Conservation (phyloP, 2,329 filamentous ascomycete species). For the Trichoderma sp. region DNA sequence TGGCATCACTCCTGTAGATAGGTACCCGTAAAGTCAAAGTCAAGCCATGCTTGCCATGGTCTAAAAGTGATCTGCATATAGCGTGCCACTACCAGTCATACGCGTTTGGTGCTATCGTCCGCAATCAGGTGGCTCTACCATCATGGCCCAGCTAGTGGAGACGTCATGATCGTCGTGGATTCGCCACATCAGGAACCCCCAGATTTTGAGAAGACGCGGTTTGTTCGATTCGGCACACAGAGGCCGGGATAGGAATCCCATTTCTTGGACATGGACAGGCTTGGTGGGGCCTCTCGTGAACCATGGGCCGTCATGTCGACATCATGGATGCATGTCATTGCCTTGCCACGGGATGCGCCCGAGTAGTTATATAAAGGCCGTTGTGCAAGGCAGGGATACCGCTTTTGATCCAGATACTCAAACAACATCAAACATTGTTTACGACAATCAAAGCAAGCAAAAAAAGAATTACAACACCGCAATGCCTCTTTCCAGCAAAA, state of each 20-base stretch:
- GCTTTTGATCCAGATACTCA: not conserved
- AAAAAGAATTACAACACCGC: not conserved
- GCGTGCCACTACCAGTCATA: not conserved
- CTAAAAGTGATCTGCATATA: not conserved
- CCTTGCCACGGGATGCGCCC: not conserved
- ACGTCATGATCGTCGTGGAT: constrained; percentile 1
- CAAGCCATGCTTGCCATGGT: not conserved
- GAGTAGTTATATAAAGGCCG: not conserved
- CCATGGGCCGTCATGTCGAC: constrained; percentile 3
- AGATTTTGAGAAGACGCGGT: not conserved
- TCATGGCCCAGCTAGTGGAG: not conserved
- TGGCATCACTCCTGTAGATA: not conserved
- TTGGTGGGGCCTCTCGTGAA: not conserved
- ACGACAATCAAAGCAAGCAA: not conserved
- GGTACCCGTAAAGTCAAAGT: not conserved
- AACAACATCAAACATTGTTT: not conserved
- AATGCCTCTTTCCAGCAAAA: constrained; percentile 19
- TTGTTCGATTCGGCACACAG: not conserved
- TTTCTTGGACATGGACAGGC: not conserved
- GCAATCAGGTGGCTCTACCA: not conserved
- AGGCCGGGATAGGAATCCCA: not conserved
- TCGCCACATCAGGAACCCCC: not conserved
- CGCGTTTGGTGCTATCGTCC: not conserved
- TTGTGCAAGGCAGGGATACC: too few relatives aligned
- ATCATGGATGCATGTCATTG: constrained; percentile 2